Base-by-base conservation (phyloP, 2,329 filamentous ascomycete genomes). In the Pseudogymnoascus sp. region DNA sequence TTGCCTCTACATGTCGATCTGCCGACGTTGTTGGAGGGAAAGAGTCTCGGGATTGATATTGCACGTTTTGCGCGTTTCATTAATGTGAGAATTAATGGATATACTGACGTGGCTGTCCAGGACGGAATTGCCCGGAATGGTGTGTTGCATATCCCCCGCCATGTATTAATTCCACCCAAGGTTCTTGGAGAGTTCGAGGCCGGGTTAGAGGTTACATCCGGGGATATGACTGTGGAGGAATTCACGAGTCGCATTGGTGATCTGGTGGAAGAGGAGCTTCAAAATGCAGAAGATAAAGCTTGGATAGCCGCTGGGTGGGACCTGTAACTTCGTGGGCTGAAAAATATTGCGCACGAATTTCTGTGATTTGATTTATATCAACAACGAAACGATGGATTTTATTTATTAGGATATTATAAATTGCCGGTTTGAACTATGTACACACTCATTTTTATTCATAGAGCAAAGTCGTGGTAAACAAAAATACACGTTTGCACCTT, bases 51-150 rank as follows among this genome's bases (percentile, higher is more conserved):
- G 31, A 82, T 96, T 38, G 91, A 96, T 71, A 82, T 96, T 44
- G 81, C 80, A 3, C 78, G 82, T 13, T 88, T 83, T 70, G 85
- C 84, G n/a, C 84, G 88, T 0, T 86, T 89, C 70, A 84, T 89
- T 61, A 81, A 76, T 4, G 86, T 96, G 65, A 85, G 85, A 72
- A 81, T 96, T 70, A 96, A 96, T 70, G 90, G 86, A 13, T 87
- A 86, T 68, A 79, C 81, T 2, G 78, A 78, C 6, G 88, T 96
- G 1, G 78, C 79, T 0, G 77, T 90, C 6, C 79, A 86, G 66
- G 91, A 96, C 72, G 87, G 81, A 0, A 74, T 95, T 63, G 89
- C 87, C 0, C 83, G 81, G 70, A 90, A 96, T 72, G 93, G 93
- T 33, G 91, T 93, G 13, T 83, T 96, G 38, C 93, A 96, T 63